phyloP scores from a whole-genome alignment of 495 filamentous ascomycete species.

The Penicillium pulvis region DNA sequence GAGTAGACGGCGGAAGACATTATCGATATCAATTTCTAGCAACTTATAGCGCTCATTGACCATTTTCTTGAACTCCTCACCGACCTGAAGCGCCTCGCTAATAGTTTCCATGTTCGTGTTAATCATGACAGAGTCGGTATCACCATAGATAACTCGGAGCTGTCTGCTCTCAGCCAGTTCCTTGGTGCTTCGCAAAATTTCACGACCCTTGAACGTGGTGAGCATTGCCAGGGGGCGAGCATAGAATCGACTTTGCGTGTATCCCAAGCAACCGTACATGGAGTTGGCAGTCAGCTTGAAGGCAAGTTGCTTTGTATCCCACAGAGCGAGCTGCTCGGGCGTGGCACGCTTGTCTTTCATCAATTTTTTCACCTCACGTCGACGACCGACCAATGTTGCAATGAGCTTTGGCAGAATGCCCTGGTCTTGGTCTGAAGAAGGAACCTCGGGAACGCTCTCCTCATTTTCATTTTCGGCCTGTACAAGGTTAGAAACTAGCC shows the following conservation, averaged over 20 bases:
- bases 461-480: constrained; percentile 74
- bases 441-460: constrained; percentile 75
- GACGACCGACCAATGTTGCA: constrained; percentile 81
- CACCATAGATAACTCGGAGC: constrained; percentile 94
- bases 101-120: constrained; percentile 96
- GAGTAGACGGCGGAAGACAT: constrained; percentile 89
- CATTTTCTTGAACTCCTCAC: constrained; percentile 73
- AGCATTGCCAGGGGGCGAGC: constrained; percentile 92
- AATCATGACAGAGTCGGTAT: constrained; percentile 99
- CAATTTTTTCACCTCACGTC: constrained; percentile 86
- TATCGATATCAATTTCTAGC: constrained; percentile 97
- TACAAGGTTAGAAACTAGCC: not conserved
- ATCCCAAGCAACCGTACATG: constrained; percentile 98
- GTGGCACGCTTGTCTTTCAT: constrained; percentile 95
- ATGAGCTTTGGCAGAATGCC: constrained; percentile 91
- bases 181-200: constrained; percentile 94
- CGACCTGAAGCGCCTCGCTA: constrained; percentile 85
- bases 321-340: constrained; percentile 83
- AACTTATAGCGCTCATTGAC: constrained; percentile 90
- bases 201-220: constrained; percentile 95
- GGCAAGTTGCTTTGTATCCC: constrained; percentile 97
- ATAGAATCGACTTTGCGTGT: constrained; percentile 94
- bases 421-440: constrained; percentile 64
- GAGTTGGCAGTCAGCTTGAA: constrained; percentile 98
- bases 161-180: constrained; percentile 86